Conservation (phyloP, 2,329 filamentous ascomycete genomes). For the Salinomyces thailandicus region DNA sequence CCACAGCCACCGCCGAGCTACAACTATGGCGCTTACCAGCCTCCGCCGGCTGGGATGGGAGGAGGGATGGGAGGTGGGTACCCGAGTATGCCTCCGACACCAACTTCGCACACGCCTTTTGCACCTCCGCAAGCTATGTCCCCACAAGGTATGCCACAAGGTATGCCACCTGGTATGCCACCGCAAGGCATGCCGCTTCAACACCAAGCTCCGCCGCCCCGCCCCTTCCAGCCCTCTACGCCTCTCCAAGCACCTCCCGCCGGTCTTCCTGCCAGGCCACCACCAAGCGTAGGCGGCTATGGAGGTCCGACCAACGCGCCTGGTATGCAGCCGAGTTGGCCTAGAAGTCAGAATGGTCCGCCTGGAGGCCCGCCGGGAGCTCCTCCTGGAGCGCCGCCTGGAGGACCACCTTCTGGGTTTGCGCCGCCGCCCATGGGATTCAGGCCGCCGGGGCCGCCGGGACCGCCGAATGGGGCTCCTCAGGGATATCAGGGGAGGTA, state of each 20-base stretch:
- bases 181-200: background rate
- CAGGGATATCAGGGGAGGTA: constrained; percentile 1
- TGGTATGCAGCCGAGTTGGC: constrained; percentile 17
- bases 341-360: no score
- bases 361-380: no score
- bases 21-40: constrained; percentile 6
- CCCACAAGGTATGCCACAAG: no score
- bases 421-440: constrained; percentile 15
- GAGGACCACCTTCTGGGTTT: constrained; percentile 27
- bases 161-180: background rate
- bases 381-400: no score
- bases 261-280: constrained; percentile 58
- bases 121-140: no score
- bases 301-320: constrained; percentile 52
- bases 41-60: background rate
- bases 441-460: background rate
- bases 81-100: background rate
- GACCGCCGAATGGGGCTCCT: constrained; percentile 1
- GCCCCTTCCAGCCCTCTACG: constrained; percentile 23
- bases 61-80: background rate
- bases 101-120: background rate
- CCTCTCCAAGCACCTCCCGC: constrained; percentile 51
- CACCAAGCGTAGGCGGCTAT: constrained; percentile 56
- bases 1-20: constrained; percentile 12
- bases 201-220: background rate